Base-by-base conservation (phyloP, 805 yeast genomes). In the Kurtzmaniella fragi region DNA sequence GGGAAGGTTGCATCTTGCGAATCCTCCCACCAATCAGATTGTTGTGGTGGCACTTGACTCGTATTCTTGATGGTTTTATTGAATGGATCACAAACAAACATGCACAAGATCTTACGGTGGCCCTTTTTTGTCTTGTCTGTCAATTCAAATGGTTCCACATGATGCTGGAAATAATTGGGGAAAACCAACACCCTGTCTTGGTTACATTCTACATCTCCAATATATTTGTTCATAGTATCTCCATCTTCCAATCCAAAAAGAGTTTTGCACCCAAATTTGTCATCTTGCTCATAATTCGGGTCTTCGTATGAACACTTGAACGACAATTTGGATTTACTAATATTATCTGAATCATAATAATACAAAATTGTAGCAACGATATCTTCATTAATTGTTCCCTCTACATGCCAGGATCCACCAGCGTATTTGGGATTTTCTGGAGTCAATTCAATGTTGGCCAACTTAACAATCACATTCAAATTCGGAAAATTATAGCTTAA, bases 341-440 rank as follows among this genome's bases (percentile, higher is more conserved):
- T 64, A 44, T 68, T 68, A 11, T 61, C 64, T 15, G 50, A 39
- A 36, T 68, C 72, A 39, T 65, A 67, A 44, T 67, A 68, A 46
- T 65, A 68, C 28, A 67, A 46, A 5, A 60, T 52, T 2, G 71
- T 65, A 2, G 72, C 72, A 5, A 68, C 62, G 31, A 68, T 67
- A 40, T 64, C 62, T 44, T 68, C 74, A 42, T 62, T 62, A 17
- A 57, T 55, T 5, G 66, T 53, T 1, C 73, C 74, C 45, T 68
- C 72, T 1, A 67, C 59, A 40, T 68, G 73, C 73, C 73, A 68
- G 2, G 65, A 44, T 1, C 73, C 72, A 2, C 73, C 73, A 2
- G 46, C 39, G 39, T 67, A 68, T 3, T 37, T 37, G 1, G 71
- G 67, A 20, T 57, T 59, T 33, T 67, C 69, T 0, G 73, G 72